Percentiles rank a stretch among this genome's conserved stretches.
These are phyloP conservation scores for Annona cherimola DNA, from an alignment of 164 flowering plant species.

Conservation along the genomic window DNA sequence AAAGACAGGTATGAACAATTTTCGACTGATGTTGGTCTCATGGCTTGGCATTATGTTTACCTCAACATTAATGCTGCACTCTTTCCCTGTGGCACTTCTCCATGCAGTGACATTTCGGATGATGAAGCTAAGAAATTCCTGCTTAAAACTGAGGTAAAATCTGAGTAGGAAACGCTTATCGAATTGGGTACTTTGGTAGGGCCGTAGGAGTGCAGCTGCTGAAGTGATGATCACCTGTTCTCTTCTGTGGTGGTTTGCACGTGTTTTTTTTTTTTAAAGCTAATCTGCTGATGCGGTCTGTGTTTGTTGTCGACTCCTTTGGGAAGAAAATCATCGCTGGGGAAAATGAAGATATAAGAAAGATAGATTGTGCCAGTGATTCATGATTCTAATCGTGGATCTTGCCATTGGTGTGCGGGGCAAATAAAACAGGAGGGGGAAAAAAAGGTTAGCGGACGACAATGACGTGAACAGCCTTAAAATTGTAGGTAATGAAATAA, in stretches of 20 bases:
- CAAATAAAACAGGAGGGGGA: no score
- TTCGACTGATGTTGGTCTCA: background rate
- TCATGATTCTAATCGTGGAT: background rate
- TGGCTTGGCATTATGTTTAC: background rate
- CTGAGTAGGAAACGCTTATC: background rate
- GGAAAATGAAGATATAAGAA: background rate
- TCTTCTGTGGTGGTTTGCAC: background rate
- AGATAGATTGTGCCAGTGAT: background rate
- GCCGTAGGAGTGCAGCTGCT: background rate
- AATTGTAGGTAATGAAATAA: no score
- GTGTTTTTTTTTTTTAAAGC: no score
- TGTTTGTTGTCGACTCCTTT: background rate
- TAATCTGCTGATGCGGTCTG: background rate
- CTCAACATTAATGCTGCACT: background rate
- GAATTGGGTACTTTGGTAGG: background rate
- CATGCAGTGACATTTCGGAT: constrained; percentile 56
- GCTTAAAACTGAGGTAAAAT: constrained; percentile 20
- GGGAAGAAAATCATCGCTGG: background rate
- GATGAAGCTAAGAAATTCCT: constrained; percentile 41
- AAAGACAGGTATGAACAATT: constrained; percentile 54
- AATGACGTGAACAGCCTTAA: no score
- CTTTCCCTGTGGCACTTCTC: background rate
- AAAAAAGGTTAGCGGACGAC: no score
- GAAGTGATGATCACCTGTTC: background rate
- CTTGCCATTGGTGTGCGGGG: no score